Conservation (phyloP, 768 basidiomycete species). For the Russula earlei region DNA sequence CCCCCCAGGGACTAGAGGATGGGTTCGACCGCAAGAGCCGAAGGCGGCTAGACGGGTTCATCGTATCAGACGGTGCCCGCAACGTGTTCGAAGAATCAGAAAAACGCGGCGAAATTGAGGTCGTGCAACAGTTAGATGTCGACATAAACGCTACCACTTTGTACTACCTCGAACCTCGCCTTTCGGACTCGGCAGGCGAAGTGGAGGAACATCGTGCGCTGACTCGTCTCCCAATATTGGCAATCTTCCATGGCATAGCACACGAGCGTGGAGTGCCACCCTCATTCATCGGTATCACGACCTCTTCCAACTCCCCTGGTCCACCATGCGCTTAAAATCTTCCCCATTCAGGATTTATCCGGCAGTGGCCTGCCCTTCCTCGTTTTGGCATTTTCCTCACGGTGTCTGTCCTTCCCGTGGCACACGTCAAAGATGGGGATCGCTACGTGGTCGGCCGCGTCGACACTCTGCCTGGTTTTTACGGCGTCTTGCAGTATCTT, state of each 20-base stretch:
- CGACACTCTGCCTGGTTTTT: slow-evolving; percentile 46
- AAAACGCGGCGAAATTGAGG: background rate
- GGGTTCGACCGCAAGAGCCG: slow-evolving; percentile 48
- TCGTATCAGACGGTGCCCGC: slow-evolving; percentile 27
- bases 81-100: slow-evolving; percentile 5
- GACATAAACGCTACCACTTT: background rate
- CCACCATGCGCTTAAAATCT: background rate
- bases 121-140: background rate
- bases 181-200: background rate
- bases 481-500: slow-evolving; percentile 48
- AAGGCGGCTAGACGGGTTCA: slow-evolving; percentile 45
- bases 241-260: slow-evolving; percentile 15
- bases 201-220: slow-evolving; percentile 8
- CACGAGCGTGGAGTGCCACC: slow-evolving; percentile 34
- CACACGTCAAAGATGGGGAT: slow-evolving; percentile 40
- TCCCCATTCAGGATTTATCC: slow-evolving; percentile 38
- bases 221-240: slow-evolving; percentile 11
- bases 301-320: background rate
- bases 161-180: slow-evolving; percentile 9
- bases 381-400: slow-evolving; percentile 60
- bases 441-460: slow-evolving; percentile 52
- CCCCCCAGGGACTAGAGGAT: slow-evolving; percentile 42
- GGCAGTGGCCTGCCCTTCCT: slow-evolving; percentile 63
- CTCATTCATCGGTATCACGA: slow-evolving; percentile 41
- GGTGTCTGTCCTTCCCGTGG: slow-evolving; percentile 41